phyloP scores from a whole-genome alignment of 2,329 filamentous ascomycete species.

The Diaporthe sp. region DNA sequence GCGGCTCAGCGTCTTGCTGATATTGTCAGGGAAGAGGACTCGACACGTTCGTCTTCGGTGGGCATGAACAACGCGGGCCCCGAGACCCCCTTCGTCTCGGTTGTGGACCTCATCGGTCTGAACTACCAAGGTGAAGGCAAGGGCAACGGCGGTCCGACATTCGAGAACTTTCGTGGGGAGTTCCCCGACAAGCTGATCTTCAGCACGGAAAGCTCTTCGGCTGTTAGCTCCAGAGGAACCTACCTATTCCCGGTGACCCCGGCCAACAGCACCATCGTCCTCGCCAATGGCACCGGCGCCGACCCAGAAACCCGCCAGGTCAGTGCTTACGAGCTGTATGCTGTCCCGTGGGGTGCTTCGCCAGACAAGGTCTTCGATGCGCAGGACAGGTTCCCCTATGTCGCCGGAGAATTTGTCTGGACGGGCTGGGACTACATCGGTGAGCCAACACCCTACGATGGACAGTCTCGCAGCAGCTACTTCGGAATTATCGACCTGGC shows the following conservation, averaged over 20 bases:
- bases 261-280: conserved; percentile 48
- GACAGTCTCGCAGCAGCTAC: conserved; percentile 58
- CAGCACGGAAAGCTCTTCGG: conserved; percentile 54
- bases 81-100: conserved; percentile 48
- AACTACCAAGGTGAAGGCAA: conserved; percentile 67
- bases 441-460: conserved; percentile 60
- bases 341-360: conserved; percentile 56
- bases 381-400: conserved; percentile 60
- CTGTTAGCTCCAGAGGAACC: conserved; percentile 60
- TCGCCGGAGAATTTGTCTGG: conserved; percentile 66
- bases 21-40: conserved; percentile 58
- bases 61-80: conserved; percentile 59
- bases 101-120: conserved; percentile 58
- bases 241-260: conserved; percentile 62
- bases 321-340: conserved; percentile 63
- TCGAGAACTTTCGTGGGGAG: conserved; percentile 53
- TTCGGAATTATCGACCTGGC: conserved; percentile 68
- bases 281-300: conserved; percentile 49
- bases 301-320: conserved; percentile 51
- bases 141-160: conserved; percentile 44
- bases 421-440: conserved; percentile 61
- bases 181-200: conserved; percentile 60
- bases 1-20: conserved; percentile 49
- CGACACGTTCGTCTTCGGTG: conserved; percentile 55
- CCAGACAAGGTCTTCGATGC: conserved; percentile 63